phyloP scores from a whole-genome alignment of 2,329 filamentous ascomycete genomes.

The Calonectria fujianensis region DNA sequence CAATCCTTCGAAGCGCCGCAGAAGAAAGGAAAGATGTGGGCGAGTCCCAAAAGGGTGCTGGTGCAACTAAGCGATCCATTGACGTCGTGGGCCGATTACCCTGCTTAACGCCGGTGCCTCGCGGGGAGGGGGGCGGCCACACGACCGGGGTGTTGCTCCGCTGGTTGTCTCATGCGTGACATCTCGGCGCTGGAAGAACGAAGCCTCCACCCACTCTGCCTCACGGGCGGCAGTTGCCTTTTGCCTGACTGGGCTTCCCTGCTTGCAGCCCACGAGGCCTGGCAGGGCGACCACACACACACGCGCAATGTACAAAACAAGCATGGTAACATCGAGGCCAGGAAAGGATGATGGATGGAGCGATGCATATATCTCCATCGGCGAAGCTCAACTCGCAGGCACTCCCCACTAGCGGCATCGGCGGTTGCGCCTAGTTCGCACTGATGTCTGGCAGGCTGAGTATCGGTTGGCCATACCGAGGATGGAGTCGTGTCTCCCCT shows the following conservation, averaged over 20 bases:
- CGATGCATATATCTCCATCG: constrained; percentile 36
- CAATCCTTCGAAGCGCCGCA: constrained; percentile 41
- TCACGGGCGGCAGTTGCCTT: constrained; percentile 40
- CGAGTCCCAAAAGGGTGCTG: constrained; percentile 27
- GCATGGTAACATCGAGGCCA: constrained; percentile 1
- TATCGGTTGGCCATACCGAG: constrained; percentile 10
- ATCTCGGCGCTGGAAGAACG: constrained; percentile 34
- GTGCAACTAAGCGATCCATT: constrained; percentile 40
- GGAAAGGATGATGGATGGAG: constrained; percentile 28
- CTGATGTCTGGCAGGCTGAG: constrained; percentile 14
- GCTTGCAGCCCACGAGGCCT: constrained; percentile 33
- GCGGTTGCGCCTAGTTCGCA: constrained; percentile 35
- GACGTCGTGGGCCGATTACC: constrained; percentile 34
- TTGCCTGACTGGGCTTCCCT: constrained; percentile 25
- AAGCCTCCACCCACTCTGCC: constrained; percentile 33
- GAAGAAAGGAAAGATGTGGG: constrained; percentile 37
- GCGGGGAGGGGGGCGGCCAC: constrained; percentile 25
- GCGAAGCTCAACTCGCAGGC: constrained; percentile 15
- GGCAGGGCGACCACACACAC: constrained; percentile 28
- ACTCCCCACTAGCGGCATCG: constrained; percentile 33
- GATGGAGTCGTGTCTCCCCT: constrained; percentile 19
- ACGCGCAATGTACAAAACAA: constrained; percentile 17
- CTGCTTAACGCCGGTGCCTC: constrained; percentile 45
- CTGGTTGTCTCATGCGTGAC: constrained; percentile 42
- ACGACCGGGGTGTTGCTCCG: constrained; percentile 32